These are phyloP conservation scores for Penicillium maclennaniae DNA, from an alignment of 495 filamentous ascomycete genomes.

Conservation along the genomic window DNA sequence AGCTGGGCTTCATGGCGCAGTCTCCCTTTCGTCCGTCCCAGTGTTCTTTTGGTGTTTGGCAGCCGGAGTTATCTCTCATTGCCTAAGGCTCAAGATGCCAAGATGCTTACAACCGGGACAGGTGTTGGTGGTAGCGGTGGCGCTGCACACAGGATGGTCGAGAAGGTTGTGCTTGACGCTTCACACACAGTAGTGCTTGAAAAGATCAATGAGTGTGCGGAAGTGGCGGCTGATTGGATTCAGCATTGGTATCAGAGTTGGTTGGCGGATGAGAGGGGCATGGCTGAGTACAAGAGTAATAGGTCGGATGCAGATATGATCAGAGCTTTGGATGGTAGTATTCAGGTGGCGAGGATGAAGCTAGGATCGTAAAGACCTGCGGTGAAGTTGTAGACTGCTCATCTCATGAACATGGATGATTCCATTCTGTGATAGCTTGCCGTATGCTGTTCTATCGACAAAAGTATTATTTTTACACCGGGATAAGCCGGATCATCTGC, in stretches of 20 bases:
- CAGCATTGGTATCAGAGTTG: constrained; percentile 14
- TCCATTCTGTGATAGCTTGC: neutral
- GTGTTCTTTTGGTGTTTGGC: constrained; percentile 67
- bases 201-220: constrained; percentile 47
- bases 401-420: neutral
- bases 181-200: constrained; percentile 73
- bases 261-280: constrained; percentile 15
- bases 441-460: no score
- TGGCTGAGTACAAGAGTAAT: constrained; percentile 12
- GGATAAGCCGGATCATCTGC: no score
- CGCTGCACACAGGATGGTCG: constrained; percentile 50
- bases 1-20: constrained; percentile 44
- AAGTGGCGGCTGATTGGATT: constrained; percentile 15
- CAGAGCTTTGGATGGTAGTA: constrained; percentile 7
- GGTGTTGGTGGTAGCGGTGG: constrained; percentile 70
- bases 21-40: constrained; percentile 57
- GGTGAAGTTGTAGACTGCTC: neutral
- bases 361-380: neutral
- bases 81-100: constrained; percentile 45
- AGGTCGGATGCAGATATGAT: constrained; percentile 18
- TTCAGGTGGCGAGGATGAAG: neutral
- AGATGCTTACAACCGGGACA: constrained; percentile 60
- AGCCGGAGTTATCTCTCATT: constrained; percentile 47
- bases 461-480: no score
- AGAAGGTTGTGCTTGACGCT: constrained; percentile 51